Base-by-base conservation (phyloP, 192 early-diverging fungal species). In the Umbelopsis vinacea region DNA sequence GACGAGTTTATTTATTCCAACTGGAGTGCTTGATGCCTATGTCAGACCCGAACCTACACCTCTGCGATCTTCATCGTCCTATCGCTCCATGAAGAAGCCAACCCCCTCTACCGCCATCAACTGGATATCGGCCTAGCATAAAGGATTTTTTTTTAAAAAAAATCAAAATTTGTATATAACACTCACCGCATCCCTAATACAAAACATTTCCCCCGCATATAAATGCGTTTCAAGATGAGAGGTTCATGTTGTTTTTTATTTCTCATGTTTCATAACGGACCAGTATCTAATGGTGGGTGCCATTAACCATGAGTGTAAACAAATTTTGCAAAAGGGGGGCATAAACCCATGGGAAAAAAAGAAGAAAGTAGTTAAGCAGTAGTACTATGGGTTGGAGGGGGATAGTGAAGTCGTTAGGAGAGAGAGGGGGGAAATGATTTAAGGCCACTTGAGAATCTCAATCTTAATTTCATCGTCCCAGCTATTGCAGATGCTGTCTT, bases 401-500 rank as follows among this genome's bases (percentile, higher is more conserved):
- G 48, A 21, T 50, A 37, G 35, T 1, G 19, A 37, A n/a, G 37
- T 17, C 5, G 3, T 10, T 2, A 8, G 54, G 26, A 15, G 29
- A 6, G 11, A 60, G 33, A 24, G 15, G 57, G 15, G 33, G 17
- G 3, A 14, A 52, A 50, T 38, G 23, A 38, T 74, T 72, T 66
- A 81, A 69, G 79, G 79, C 71, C 72, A 81, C 37, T 52, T 63
- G 19, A 81, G 60, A 45, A 81, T 81, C 17, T 74, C 52, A 6
- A 46, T 19, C 29, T 74, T 81, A 19, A 81, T 81, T 26, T 74
- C 67, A 46, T 71, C 68, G 46, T 76, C 75, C 79, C 79, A 81
- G 26, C 75, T 63, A 66, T 72, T 66, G 43, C 79, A 81, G 10
- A 74, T 23, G 2, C 67, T 46, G 21, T 76, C 52, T 29, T 71